Conservation (phyloP, 2,329 filamentous ascomycete genomes). For the Curvularia lunata region DNA sequence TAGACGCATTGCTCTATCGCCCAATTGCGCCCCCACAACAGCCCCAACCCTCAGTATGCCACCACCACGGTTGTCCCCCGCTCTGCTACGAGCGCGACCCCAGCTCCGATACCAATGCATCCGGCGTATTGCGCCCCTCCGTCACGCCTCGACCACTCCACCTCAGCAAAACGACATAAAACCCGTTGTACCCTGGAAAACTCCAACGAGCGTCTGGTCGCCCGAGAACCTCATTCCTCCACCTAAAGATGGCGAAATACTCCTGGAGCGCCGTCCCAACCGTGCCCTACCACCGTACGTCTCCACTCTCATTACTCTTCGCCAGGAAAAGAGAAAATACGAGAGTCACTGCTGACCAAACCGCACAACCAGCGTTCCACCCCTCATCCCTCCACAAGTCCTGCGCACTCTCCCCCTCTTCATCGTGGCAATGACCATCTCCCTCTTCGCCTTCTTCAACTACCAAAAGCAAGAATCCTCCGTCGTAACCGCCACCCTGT, state of each 20-base stretch:
- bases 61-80: conserved; percentile 33
- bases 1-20: conserved; percentile 12
- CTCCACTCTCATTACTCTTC: not conserved
- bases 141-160: conserved; percentile 33
- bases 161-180: conserved; percentile 20
- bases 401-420: conserved; percentile 79
- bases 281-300: conserved; percentile 46
- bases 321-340: not conserved
- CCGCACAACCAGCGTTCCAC: conserved; percentile 41
- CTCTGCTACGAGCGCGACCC: conserved; percentile 34
- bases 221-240: conserved; percentile 47
- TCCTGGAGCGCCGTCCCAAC: conserved; percentile 43
- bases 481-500: conserved; percentile 82
- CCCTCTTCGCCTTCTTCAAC: conserved; percentile 93
- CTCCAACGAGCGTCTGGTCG: conserved; percentile 48
- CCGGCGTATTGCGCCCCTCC: conserved; percentile 26
- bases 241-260: conserved; percentile 45
- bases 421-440: conserved; percentile 70
- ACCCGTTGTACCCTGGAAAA: conserved; percentile 47
- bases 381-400: conserved; percentile 43
- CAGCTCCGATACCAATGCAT: conserved; percentile 32
- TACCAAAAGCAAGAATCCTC: conserved; percentile 95
- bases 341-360: not conserved
- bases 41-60: conserved; percentile 28
- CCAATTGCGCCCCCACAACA: conserved; percentile 14